Percentiles rank a stretch among this genome's conserved stretches.
Evolutionary conservation across 345 rosid species (phyloP).

Genomic region (Mercurialis annua): DNA sequence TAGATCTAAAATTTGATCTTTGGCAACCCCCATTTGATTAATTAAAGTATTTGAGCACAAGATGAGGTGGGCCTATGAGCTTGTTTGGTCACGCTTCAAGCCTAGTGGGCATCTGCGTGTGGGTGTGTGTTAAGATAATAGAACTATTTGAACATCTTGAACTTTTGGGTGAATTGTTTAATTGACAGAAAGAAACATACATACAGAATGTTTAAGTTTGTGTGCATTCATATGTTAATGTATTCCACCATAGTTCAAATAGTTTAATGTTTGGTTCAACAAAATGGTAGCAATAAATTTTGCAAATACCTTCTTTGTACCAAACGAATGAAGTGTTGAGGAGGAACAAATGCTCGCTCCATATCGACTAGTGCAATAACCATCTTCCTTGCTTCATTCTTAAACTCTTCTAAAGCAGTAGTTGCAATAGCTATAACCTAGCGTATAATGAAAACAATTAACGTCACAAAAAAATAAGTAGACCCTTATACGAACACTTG

Average conservation of each 20-base stretch:
- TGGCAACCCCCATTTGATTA: too few species aligned
- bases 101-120: too few species aligned
- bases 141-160: too few species aligned
- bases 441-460: conserved; percentile 16
- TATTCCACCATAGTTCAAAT: background rate
- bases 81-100: too few species aligned
- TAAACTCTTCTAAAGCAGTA: conserved; percentile 84
- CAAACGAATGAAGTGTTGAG: conserved; percentile 96
- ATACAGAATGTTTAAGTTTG: too few species aligned
- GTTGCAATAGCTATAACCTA: conserved; percentile 89
- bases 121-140: too few species aligned
- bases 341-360: conserved; percentile 99
- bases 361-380: conserved; percentile 95
- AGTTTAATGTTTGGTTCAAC: background rate
- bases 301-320: conserved; percentile 77
- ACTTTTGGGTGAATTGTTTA: too few species aligned
- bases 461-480: background rate
- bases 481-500: background rate
- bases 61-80: too few species aligned
- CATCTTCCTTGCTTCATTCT: conserved; percentile 92
- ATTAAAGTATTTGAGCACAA: too few species aligned
- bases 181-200: too few species aligned
- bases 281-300: background rate
- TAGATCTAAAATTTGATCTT: too few species aligned
- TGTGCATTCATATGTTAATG: too few species aligned